Evolutionary conservation across 345 rosid species (phyloP), one percentile per base, ranked within the genome.

Genomic region (Pistacia vera): DNA sequence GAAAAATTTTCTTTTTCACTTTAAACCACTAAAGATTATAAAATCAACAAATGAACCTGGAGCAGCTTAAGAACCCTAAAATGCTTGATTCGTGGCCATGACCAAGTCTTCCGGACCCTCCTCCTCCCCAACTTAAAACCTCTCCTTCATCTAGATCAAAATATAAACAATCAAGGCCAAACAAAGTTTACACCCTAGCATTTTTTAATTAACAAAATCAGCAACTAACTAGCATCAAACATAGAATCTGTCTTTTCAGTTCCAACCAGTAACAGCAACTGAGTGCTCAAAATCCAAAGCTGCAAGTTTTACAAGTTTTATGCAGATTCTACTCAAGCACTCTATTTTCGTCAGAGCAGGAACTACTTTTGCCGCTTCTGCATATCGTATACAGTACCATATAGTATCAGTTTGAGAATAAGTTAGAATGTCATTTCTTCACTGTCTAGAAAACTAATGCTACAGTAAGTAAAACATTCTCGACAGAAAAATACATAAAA

Each of bases 91-190:
- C 84, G 74, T 85, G 90, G 63, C 93, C 96, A 77, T 95, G 98
- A 66, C 99, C 99, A 82, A 95, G 99, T 84, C 92, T 88, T 73
- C 98, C 97, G 72, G 86, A 86, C 20, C 90, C 94, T 46, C 91
- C 98, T 76, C 78, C 90, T 72, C 99, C 99, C 99, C 99, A 95
- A 74, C 99, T 93, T 73, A 95, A 80, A 74, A 90, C 87, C 80
- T 88, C 85, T 67, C 98, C 99, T 81, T 69, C 90, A 81, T 85
- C 99, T 95, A 79, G 48, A 78, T 68, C 41, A 81, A 52, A 57
- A 77, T 54, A 72, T 28, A 74, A 35, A 82, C 59, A 22, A 70
- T 25, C 28, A 69, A 56, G 63, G 36, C 38, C 51, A 59, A 62
- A 70, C 12, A 70, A 64, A 62, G 49, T 33, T 76, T 61, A 70